phyloP scores from a whole-genome alignment of 2,329 filamentous ascomycete genomes.

The Dothideomycetes sp. region DNA sequence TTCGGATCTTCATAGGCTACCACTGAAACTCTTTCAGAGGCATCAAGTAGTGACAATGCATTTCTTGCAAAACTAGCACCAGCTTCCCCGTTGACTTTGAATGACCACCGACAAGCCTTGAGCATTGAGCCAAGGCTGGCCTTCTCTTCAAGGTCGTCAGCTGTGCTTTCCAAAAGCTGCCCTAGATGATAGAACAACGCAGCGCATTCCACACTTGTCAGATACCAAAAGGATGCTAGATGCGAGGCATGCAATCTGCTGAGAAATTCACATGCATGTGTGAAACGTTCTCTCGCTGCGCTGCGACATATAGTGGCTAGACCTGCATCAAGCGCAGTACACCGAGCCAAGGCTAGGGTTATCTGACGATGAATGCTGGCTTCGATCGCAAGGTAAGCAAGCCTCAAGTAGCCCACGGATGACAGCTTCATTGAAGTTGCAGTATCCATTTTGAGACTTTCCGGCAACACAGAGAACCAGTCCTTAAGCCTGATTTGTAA shows the following conservation, averaged over 20 bases:
- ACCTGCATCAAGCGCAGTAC: too few relatives aligned
- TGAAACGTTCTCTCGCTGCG: constrained; percentile 35
- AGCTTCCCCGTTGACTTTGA: constrained; percentile 34
- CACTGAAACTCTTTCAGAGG: too few relatives aligned
- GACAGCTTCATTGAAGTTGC: constrained; percentile 22
- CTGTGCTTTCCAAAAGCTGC: constrained; percentile 30
- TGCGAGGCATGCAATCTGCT: constrained; percentile 37
- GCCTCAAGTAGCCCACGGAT: constrained; percentile 33
- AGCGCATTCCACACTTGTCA: constrained; percentile 34
- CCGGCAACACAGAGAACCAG: constrained; percentile 20
- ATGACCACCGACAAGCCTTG: constrained; percentile 34
- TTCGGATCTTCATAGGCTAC: too few relatives aligned
- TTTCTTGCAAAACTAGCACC: constrained; percentile 36
- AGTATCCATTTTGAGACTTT: constrained; percentile 21
- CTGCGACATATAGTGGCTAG: constrained; percentile 33
- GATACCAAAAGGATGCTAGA: constrained; percentile 41
- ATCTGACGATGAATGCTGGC: constrained; percentile 38
- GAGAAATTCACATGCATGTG: constrained; percentile 37
- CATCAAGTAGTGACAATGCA: too few relatives aligned
- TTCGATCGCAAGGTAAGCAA: constrained; percentile 39
- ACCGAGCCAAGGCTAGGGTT: constrained; percentile 27
- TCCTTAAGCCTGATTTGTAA: constrained; percentile 21
- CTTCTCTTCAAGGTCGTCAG: constrained; percentile 27
- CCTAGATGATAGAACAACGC: constrained; percentile 35
- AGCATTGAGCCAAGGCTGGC: constrained; percentile 27